Percentiles rank a stretch among this genome's conserved stretches.
phyloP scores from a whole-genome alignment of 805 yeast species.

The Danielozyma ontarioensis region DNA sequence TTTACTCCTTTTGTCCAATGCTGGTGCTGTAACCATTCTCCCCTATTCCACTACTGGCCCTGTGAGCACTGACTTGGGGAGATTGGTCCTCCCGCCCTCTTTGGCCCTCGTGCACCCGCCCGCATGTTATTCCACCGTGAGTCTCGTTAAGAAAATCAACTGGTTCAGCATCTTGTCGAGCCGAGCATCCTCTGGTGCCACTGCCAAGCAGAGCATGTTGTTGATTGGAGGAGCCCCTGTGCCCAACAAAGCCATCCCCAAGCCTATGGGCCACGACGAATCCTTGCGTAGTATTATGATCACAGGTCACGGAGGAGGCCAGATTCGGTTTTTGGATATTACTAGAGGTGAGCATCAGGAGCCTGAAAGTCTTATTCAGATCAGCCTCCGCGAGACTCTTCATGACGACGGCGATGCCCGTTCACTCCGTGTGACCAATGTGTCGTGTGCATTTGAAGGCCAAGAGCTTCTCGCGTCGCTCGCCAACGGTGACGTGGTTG shows the following conservation, averaged over 20 bases:
- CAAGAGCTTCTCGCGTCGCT: conserved; percentile 70
- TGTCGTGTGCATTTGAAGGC: conserved; percentile 75
- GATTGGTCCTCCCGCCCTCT: conserved; percentile 69
- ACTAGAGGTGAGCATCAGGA: conserved; percentile 58
- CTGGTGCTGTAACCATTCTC: conserved; percentile 62
- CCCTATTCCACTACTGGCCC: conserved; percentile 40
- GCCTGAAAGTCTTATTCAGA: conserved; percentile 25
- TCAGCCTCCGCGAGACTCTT: conserved; percentile 30
- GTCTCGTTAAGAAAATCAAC: conserved; percentile 51
- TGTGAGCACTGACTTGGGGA: conserved; percentile 17
- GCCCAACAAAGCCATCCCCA: conserved; percentile 14
- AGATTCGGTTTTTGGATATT: conserved; percentile 78
- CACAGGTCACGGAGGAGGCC: conserved; percentile 85
- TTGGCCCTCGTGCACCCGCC: conserved; percentile 75
- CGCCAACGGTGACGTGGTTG: conserved; percentile 64
- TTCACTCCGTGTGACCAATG: conserved; percentile 44
- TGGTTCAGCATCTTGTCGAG: conserved; percentile 73
- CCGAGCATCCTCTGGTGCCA: conserved; percentile 27
- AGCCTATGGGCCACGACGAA: conserved; percentile 30
- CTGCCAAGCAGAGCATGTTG: conserved; percentile 41
- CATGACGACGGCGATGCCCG: conserved; percentile 22
- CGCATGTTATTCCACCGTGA: conserved; percentile 50
- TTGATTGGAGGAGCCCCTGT: conserved; percentile 80
- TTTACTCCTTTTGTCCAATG: conserved; percentile 51
- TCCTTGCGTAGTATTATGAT: conserved; percentile 50